A percentile compares a stretch with the other conserved stretches of the same genome.
Evolutionary conservation across 768 basidiomycete genomes (phyloP).

Genomic region (Strobilomyces confusus): DNA sequence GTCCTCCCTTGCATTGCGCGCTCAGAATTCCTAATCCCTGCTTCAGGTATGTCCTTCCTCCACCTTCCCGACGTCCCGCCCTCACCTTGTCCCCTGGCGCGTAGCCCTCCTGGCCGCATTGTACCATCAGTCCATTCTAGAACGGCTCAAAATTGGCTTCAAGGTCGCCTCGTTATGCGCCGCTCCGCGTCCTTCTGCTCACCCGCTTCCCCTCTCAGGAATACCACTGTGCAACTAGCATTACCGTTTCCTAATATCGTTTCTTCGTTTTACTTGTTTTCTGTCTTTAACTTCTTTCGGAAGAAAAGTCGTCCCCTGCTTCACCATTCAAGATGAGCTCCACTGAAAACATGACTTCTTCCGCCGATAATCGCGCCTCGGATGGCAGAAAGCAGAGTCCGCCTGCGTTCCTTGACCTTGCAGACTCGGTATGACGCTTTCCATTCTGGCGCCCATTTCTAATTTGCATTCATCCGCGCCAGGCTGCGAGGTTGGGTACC

Average conservation of each 20-base stretch:
- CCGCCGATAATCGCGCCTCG: conserved; percentile 66
- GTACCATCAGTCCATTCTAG: conserved; percentile 80
- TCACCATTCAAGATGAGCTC: conserved; percentile 61
- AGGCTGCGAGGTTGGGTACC: conserved; percentile 82
- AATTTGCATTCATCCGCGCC: conserved; percentile 6
- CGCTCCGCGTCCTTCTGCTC: conserved; percentile 21
- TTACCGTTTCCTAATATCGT: conserved; percentile 49
- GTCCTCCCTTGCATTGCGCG: conserved; percentile 30
- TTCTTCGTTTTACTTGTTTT: conserved; percentile 48
- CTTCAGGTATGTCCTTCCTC: conserved; percentile 41
- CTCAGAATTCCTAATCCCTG: conserved; percentile 29
- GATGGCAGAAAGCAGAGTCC: conserved; percentile 83
- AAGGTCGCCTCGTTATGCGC: conserved; percentile 42
- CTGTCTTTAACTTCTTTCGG: conserved; percentile 46
- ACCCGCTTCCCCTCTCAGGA: conserved; percentile 37
- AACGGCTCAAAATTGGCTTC: conserved; percentile 73
- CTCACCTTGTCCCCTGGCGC: conserved; percentile 15
- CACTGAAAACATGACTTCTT: conserved; percentile 65
- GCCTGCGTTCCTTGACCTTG: conserved; percentile 89
- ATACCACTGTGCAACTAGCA: conserved; percentile 65
- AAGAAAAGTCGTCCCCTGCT: conserved; percentile 47
- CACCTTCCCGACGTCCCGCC: conserved; percentile 9
- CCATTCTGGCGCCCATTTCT: conserved; percentile 7
- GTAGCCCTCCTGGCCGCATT: conserved; percentile 55
- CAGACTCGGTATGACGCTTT: conserved; percentile 72